Evolutionary conservation across 306 rosid species (phyloP).

Genomic region (Sphenostylis stenocarpa): DNA sequence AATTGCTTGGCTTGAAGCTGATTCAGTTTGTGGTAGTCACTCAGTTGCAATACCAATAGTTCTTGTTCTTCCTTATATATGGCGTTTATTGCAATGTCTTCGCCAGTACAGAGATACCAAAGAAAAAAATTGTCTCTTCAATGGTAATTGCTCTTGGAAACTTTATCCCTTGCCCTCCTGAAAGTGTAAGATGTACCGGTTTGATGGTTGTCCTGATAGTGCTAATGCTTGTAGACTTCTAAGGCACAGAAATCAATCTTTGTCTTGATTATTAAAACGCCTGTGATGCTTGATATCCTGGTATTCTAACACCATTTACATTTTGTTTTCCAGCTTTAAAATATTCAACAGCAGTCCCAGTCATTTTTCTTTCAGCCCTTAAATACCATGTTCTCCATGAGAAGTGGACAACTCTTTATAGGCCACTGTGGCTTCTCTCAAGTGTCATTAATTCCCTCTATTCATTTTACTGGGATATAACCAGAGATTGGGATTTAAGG

Average conservation of each 20-base stretch:
- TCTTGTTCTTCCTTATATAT: conserved; percentile 93
- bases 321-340: conserved; percentile 75
- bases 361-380: conserved; percentile 94
- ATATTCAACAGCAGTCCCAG: conserved; percentile 95
- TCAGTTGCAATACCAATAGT: conserved; percentile 82
- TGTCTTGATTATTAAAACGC: background rate
- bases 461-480: conserved; percentile 98
- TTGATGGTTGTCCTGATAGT: background rate
- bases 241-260: background rate
- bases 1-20: conserved; percentile 99
- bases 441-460: conserved; percentile 87
- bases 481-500: conserved; percentile 99
- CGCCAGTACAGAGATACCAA: conserved; percentile 90
- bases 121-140: conserved; percentile 78
- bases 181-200: conserved; percentile 17
- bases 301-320: conserved; percentile 42
- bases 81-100: conserved; percentile 91
- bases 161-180: conserved; percentile 14
- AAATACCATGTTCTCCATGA: conserved; percentile 87
- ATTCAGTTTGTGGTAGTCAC: conserved; percentile 98
- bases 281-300: background rate
- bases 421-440: conserved; percentile 95
- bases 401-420: conserved; percentile 73
- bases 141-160: conserved; percentile 58
- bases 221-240: background rate